Base-by-base conservation (phyloP, 306 rosid genomes). In the Prunus mume region DNA sequence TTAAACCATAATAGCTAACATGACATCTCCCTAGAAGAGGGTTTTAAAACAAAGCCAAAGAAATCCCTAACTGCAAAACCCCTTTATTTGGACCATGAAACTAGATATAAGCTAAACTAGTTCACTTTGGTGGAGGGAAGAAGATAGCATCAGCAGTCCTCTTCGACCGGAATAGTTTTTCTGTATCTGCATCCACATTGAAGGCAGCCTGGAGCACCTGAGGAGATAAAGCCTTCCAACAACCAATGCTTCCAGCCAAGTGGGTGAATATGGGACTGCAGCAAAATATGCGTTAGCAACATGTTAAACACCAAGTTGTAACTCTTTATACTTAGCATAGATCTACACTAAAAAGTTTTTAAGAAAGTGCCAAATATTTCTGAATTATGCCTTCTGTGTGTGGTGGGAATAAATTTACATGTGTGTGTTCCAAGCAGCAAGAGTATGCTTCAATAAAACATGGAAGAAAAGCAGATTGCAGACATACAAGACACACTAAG, bases 201-300 rank as follows among this genome's bases (percentile, higher is more conserved):
- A 90, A 93, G 4, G 98, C 80, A 22, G 98, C 96, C 72, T 88
- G 81, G 5, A 93, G 85, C 75, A 89, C 93, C 3, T 85, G 68
- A 0, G 96, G 87, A 61, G 96, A 93, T 20, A 93, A 50, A 8
- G 92, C 87, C 84, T 93, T 93, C 98, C 98, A 93, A 27, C 69
- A 88, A 1, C 93, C 90, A 14, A 89, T 85, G 77, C 94, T 81
- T 82, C 97, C 85, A 69, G 98, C 98, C 86, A 91, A 74, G 84
- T 93, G 95, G 50, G 98, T 93, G 82, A 93, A 90, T 38, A 90
- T 60, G 14, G 97, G 97, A 65, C 97, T 92, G 92, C 73, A 81
- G 70, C 19, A 58, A 12, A 34, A 34, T 34, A 34, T 34, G 8
- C 6, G 41, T 43, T 25, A 73, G 45, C 68, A 43, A 15, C 2